Base-by-base conservation (phyloP, 768 basidiomycete species). In the Termitomyces sp. region DNA sequence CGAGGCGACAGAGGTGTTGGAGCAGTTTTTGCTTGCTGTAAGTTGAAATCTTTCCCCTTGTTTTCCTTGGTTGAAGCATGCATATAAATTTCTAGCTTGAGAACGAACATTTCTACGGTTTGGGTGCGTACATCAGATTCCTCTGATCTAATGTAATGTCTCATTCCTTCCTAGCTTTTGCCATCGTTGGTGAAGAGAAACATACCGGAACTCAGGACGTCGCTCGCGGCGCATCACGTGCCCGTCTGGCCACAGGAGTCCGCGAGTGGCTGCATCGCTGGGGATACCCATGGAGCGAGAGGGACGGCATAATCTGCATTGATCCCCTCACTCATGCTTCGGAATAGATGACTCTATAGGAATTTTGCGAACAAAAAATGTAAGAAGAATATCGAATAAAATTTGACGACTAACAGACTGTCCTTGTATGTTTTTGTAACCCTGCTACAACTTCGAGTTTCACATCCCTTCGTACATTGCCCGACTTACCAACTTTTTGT, bases 221-320 rank as follows among this genome's bases (percentile, higher is more conserved):
- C 4, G 83, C 78, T 13, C 82, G 94, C 41, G 93, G 93, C 30
- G 85, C 92, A 3, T 92, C 92, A 8, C 86, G 91, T 55, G 82
- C 85, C 26, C 87, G 95, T 12, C 79, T 98, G 6, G 91, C 91
- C 13, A 83, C 91, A 2, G 92, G 91, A 10, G 88, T 97, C 46
- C 87, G 91, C 61, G 91, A 94, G 67, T 96, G 89, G 89, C 73
- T 98, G 49, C 91, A 94, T 66, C 84, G 89, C 57, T 98, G 93
- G 93, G 91, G 92, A 58, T 98, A 95, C 75, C 91, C 95, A 18
- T 97, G 95, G 95, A 89, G 82, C 71, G 95, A 97, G 71, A 84
- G 88, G 8, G 92, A 92, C 67, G 95, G 95, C 2, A 85, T 93
- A 53, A 83, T 97, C 56, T 95, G 91, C 71, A 84, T 97, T 51